Base-by-base conservation (phyloP, 495 filamentous ascomycete species). In the Aspergillus saccharolyticus region DNA sequence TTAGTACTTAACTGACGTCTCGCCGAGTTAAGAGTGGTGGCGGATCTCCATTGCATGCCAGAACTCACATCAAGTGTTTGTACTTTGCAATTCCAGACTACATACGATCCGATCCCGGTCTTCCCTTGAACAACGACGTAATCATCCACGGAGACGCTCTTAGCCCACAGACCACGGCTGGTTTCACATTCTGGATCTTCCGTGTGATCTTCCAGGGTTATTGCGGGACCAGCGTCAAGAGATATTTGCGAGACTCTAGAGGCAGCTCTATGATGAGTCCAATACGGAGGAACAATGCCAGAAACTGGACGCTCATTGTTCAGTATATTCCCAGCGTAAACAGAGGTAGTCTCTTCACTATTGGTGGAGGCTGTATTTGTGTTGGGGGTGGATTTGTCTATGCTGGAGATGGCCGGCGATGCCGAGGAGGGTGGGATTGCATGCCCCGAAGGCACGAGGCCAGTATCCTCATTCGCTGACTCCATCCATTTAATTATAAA, bases 51-150 rank as follows among this genome's bases (percentile, higher is more conserved):
- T 3, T 54, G 55, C 44, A 16, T 6, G 21, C 33, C 47, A 33
- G 21, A 44, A 79, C 82, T 64, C 60, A 88, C 86, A 74, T 89
- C 83, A 28, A 89, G 74, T 3, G 86, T 89, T 63, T 86, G 79
- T 39, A 90, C 80, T 24, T 68, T 83, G 63, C 84, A 88, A 66
- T 85, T 86, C 87, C 87, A 90, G 17, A 88, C 85, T 21, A 89
- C 85, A 69, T 89, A 90, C 0, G 84, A 78, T 3, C 87, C 87
- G 17, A 88, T 76, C 10, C 83, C 83, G 5, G 80, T 83, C 63
- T 80, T 77, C 43, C 75, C 87, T 57, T 79, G 76, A 46, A 90
- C 79, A 57, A 89, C 74, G 33, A 80, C 77, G 72, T 88, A 79
- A 63, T 88, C 86, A 53, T 88, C 82, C 47, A 90, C 82, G 2